phyloP scores from a whole-genome alignment of 345 rosid genomes.

The Zanthoxylum bungeanum region DNA sequence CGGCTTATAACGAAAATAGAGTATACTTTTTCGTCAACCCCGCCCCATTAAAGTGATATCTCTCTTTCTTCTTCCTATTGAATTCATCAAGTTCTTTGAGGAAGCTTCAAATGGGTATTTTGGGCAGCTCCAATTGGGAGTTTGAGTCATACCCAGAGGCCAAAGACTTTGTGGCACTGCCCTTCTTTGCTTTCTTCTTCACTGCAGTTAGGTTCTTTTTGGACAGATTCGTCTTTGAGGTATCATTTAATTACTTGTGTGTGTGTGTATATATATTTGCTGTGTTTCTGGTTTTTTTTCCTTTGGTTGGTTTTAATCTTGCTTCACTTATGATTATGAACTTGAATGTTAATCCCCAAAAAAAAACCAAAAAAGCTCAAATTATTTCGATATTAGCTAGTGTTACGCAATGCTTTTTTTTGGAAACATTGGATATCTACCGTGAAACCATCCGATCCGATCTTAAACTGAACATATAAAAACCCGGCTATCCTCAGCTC shows the following conservation, averaged over 20 bases:
- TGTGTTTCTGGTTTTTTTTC: background rate
- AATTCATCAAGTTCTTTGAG: background rate
- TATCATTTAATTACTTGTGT: conserved; percentile 1
- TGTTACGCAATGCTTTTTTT: no score
- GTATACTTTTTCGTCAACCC: no score
- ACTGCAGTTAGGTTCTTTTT: conserved; percentile 34
- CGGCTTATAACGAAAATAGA: no score
- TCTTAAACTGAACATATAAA: no score
- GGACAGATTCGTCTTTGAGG: conserved; percentile 47
- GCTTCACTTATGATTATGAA: background rate
- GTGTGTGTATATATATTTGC: background rate
- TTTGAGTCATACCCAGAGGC: conserved; percentile 38
- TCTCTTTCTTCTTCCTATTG: background rate
- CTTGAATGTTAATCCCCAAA: background rate
- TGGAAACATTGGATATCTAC: no score
- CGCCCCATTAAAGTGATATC: background rate
- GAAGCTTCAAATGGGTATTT: conserved; percentile 14
- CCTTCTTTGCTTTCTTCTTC: conserved; percentile 39
- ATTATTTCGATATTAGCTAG: no score
- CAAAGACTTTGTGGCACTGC: conserved; percentile 30
- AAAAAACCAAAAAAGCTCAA: no score
- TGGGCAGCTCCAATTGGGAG: conserved; percentile 28
- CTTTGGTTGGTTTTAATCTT: background rate
- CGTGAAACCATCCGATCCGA: no score
- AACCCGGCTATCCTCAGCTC: no score